Evolutionary conservation across 208 protist species (phyloP).

Genomic region (Strigomonas culicis): DNA sequence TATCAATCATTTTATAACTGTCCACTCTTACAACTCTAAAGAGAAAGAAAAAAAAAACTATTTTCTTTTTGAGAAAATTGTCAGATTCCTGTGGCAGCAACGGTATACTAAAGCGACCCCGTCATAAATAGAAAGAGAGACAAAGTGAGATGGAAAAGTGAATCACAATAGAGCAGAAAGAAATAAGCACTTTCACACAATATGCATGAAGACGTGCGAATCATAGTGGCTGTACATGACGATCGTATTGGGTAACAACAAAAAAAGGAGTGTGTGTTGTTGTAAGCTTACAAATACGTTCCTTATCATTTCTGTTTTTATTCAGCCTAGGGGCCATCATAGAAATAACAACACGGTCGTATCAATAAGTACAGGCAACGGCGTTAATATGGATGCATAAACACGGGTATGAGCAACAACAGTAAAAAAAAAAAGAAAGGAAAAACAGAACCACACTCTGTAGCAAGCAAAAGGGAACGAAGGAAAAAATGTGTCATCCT

Average conservation of each 20-base stretch:
- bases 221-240: not conserved
- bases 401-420: slow-evolving; percentile 1
- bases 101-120: too few species aligned
- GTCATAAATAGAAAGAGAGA: not conserved
- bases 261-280: not conserved
- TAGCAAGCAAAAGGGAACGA: slow-evolving; percentile 2
- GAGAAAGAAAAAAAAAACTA: not conserved
- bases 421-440: slow-evolving; percentile 12
- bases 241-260: not conserved
- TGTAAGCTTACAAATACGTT: not conserved
- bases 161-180: not conserved
- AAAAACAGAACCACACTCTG: not conserved
- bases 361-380: too few species aligned
- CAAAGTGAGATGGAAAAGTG: slow-evolving; percentile 3
- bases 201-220: not conserved
- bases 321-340: not conserved
- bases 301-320: not conserved
- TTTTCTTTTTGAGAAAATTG: not conserved
- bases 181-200: slow-evolving; percentile 1
- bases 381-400: too few species aligned
- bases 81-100: not conserved
- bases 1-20: not conserved
- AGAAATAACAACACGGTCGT: not conserved
- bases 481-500: slow-evolving; percentile 3
- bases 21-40: not conserved